Conservation (phyloP, 352 stramenopile species). For the Elongisporangium anandrum region DNA sequence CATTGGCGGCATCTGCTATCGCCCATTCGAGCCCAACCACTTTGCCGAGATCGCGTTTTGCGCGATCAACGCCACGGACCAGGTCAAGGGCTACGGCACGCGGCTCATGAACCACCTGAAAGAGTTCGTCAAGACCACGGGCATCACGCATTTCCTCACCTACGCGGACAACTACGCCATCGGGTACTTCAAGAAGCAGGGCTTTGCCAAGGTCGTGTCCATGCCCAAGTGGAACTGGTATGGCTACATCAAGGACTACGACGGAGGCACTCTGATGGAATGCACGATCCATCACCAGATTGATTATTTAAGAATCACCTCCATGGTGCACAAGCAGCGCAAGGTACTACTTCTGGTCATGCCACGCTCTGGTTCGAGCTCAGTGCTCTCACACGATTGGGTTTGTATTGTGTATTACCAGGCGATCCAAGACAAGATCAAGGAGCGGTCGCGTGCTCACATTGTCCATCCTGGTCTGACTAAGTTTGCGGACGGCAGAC, state of each 20-base stretch:
- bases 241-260: slow-evolving; percentile 99
- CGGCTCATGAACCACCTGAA: slow-evolving; percentile 99
- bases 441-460: slow-evolving; percentile 63
- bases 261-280: slow-evolving; percentile 99
- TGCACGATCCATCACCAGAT: slow-evolving; percentile 98
- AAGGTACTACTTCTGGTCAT: no score
- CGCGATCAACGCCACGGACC: slow-evolving; percentile 95
- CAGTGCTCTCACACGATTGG: background rate
- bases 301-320: slow-evolving; percentile 95
- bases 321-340: slow-evolving; percentile 93
- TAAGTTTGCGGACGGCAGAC: slow-evolving; percentile 69
- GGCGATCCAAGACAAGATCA: slow-evolving; percentile 82
- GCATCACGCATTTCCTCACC: slow-evolving; percentile 96
- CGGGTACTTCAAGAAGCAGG: slow-evolving; percentile 99
- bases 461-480: slow-evolving; percentile 71
- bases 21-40: slow-evolving; percentile 90
- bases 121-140: slow-evolving; percentile 91
- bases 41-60: slow-evolving; percentile 99
- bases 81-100: slow-evolving; percentile 97
- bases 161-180: slow-evolving; percentile 99
- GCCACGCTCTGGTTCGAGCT: background rate
- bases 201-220: slow-evolving; percentile 85
- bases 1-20: slow-evolving; percentile 98
- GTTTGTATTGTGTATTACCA: slow-evolving; percentile 10
- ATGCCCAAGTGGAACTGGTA: slow-evolving; percentile 90